These are phyloP conservation scores for Rhizopus stolonifer DNA, from an alignment of 371 early-diverging fungal genomes.

Conservation along the genomic window DNA sequence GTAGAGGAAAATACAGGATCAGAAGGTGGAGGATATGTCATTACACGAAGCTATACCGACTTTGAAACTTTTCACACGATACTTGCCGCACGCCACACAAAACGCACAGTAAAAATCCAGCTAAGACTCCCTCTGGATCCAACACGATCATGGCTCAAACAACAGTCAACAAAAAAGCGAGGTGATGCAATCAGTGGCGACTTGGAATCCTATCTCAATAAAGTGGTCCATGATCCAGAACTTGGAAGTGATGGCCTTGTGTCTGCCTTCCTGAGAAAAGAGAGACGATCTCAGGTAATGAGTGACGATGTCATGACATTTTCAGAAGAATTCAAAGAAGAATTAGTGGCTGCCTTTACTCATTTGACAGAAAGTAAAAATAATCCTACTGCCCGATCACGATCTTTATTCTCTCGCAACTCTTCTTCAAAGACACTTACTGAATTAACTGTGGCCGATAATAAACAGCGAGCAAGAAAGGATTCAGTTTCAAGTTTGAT, in stretches of 20 bases:
- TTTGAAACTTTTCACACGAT: constrained; percentile 46
- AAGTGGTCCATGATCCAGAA: constrained; percentile 38
- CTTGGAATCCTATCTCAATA: constrained; percentile 37
- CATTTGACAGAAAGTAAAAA: constrained; percentile 1
- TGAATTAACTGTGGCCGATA: not conserved
- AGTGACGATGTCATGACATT: constrained; percentile 24
- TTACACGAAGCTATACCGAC: constrained; percentile 45
- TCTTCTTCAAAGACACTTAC: constrained; percentile 8
- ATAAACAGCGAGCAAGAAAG: constrained; percentile 15
- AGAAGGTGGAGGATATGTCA: constrained; percentile 53
- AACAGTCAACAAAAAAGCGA: constrained; percentile 3
- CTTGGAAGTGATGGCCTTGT: constrained; percentile 42
- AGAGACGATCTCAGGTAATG: constrained; percentile 24
- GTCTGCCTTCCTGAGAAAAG: constrained; percentile 43
- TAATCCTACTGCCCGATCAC: not conserved
- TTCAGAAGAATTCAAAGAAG: constrained; percentile 38
- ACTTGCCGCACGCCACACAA: constrained; percentile 32
- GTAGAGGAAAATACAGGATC: constrained; percentile 33
- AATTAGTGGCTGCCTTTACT: constrained; percentile 15
- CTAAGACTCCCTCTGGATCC: constrained; percentile 38
- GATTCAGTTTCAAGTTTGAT: constrained; percentile 30
- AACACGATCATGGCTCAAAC: constrained; percentile 37
- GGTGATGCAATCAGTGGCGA: constrained; percentile 19
- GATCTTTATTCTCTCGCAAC: constrained; percentile 20
- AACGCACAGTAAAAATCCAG: constrained; percentile 24